A percentile compares a stretch with the other conserved stretches of the same genome.
Evolutionary conservation across 208 protist species (phyloP).

Genomic region (Histomonas meleagridis): DNA sequence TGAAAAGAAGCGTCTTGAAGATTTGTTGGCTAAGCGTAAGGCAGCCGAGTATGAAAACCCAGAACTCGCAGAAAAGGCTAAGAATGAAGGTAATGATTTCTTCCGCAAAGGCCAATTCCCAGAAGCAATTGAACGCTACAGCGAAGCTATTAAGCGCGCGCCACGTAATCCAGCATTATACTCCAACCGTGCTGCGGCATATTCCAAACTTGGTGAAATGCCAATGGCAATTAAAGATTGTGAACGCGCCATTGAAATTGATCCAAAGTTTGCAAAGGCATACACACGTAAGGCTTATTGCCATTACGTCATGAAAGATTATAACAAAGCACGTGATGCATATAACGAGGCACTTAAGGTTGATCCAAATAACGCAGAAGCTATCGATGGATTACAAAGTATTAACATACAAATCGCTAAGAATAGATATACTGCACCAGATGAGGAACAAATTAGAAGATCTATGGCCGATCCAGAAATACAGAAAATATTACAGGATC

Average conservation of each 20-base stretch:
- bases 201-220: conserved; percentile 39
- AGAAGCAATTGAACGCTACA: conserved; percentile 39
- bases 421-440: conserved; percentile 27
- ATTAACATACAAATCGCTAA: conserved; percentile 25
- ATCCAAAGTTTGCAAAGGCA: conserved; percentile 41
- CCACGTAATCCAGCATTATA: conserved; percentile 18
- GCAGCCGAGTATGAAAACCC: not conserved
- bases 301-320: conserved; percentile 40
- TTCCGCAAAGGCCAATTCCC: conserved; percentile 36
- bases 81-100: conserved; percentile 36
- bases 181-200: conserved; percentile 40
- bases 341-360: conserved; percentile 37
- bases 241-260: conserved; percentile 29
- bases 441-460: conserved; percentile 27
- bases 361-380: conserved; percentile 39
- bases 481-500: conserved; percentile 40
- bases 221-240: conserved; percentile 39
- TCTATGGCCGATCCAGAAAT: conserved; percentile 42
- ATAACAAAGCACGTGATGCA: conserved; percentile 34
- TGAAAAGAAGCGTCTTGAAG: not conserved
- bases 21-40: not conserved
- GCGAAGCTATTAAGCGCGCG: conserved; percentile 35
- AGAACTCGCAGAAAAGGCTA: conserved; percentile 35
- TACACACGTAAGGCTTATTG: conserved; percentile 39
- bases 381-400: not conserved